phyloP scores from a whole-genome alignment of 306 rosid species.

The Notholithocarpus densiflorus region DNA sequence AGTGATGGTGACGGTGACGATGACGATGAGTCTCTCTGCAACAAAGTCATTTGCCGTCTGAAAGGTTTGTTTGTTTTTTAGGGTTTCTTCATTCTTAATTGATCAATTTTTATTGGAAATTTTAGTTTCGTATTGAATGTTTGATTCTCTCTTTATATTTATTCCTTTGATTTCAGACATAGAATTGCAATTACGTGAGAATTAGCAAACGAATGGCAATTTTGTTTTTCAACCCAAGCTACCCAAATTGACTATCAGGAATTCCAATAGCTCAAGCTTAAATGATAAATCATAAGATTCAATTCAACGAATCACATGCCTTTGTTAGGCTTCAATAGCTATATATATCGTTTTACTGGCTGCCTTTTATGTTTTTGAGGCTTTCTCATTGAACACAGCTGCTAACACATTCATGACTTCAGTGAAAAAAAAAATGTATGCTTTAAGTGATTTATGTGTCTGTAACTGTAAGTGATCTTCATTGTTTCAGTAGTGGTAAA shows the following conservation, averaged over 20 bases:
- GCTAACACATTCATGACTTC: too few relatives aligned
- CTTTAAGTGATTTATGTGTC: neutral
- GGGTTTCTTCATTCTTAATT: neutral
- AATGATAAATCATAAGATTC: too few relatives aligned
- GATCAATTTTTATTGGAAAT: neutral
- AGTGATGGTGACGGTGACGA: slow-evolving; percentile 16
- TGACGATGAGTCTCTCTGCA: slow-evolving; percentile 40
- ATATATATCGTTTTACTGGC: too few relatives aligned
- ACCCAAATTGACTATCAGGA: too few relatives aligned
- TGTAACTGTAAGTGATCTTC: neutral
- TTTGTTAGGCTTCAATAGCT: too few relatives aligned
- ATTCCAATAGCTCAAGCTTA: too few relatives aligned
- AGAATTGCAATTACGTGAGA: neutral
- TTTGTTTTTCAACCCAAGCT: too few relatives aligned
- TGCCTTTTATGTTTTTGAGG: neutral
- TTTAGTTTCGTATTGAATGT: neutral
- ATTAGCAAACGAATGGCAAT: neutral
- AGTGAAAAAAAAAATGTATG: too few relatives aligned
- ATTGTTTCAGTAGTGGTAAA: neutral
- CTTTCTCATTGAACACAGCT: neutral
- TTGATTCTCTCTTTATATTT: neutral
- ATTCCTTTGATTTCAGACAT: neutral
- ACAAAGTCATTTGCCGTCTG: slow-evolving; percentile 43
- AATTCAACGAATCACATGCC: too few relatives aligned
- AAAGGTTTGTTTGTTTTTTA: slow-evolving; percentile 35